These are phyloP conservation scores for Fusarium sp. DNA, from an alignment of 2,329 filamentous ascomycete genomes.

Conservation along the genomic window DNA sequence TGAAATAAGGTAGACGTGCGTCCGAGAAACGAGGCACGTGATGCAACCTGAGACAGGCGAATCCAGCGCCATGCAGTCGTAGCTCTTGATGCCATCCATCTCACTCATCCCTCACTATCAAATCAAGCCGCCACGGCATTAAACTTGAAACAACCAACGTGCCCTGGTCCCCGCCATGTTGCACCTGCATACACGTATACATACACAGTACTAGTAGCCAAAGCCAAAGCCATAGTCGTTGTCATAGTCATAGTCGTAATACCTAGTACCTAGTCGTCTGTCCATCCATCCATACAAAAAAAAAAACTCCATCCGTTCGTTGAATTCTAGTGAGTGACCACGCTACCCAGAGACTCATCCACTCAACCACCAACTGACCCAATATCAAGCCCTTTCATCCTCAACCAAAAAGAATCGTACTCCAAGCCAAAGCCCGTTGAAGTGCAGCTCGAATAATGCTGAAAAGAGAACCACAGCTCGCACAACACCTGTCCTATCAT, in stretches of 20 bases:
- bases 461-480: conserved; percentile 18
- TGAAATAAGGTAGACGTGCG: conserved; percentile 6
- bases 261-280: background rate
- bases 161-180: background rate
- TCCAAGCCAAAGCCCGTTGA: conserved; percentile 5
- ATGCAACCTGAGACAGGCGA: conserved; percentile 24
- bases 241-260: background rate
- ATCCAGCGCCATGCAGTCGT: conserved; percentile 11
- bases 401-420: background rate
- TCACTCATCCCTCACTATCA: background rate
- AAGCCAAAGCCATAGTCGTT: background rate
- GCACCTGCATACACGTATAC: background rate
- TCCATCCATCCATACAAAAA: background rate
- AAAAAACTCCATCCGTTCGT: background rate
- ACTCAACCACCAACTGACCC: background rate
- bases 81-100: background rate
- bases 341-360: background rate
- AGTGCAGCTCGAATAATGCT: conserved; percentile 21
- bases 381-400: background rate
- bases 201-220: background rate
- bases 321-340: conserved; percentile 20
- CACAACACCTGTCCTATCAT: conserved; percentile 21
- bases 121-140: conserved; percentile 4
- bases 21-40: conserved; percentile 15
- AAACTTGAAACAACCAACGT: background rate